Base-by-base conservation (phyloP, 2,329 filamentous ascomycete species). In the Amesomyces nigricolor region DNA sequence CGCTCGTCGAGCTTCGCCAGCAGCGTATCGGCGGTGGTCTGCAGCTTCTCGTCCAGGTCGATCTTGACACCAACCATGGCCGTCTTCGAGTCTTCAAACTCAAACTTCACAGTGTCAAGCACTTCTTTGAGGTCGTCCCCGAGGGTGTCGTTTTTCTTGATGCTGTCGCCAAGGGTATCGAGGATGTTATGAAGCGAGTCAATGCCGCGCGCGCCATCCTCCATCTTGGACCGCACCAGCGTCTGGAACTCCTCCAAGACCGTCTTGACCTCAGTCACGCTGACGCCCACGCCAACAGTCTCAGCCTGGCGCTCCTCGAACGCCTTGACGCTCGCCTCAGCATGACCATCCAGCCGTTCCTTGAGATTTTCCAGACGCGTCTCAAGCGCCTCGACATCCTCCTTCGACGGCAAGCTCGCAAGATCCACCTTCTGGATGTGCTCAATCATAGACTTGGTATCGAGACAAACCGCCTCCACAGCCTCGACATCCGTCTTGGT, bases 291-390 rank as follows among this genome's bases (percentile, higher is more conserved):
- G 13, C 84, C 85, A 19, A 86, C 85, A 52, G 89, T 90, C 68
- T 96, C 92, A 44, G 86, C 81, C 66, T 92, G 90, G 26, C 90
- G 87, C 57, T 92, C 87, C 51, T 94, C 89, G 45, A 94, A 86
- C 0, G 87, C 86, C 71, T 89, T 89, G 2, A 84, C 83, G 14
- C 86, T 90, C 22, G 88, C 76, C 43, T 89, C 86, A 46, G 87
- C 84, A 53, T 91, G 85, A 2, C 77, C 73, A 35, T 86, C 80
- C 16, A 85, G 61, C 78, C 83, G 63, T 46, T 82, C 81, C 63
- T 83, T 84, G 67, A 87, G 81, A 30, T 88, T 83, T 51, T 79
- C 81, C 57, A 91, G 75, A 56, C 87, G 78, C n/a, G 82, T 78
- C 50, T 85, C 80, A n/a, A 94, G 73, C 40, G 78, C 79, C 63